phyloP scores from a whole-genome alignment of 73 alveolate species.

The Vitrella brassicaformis region DNA sequence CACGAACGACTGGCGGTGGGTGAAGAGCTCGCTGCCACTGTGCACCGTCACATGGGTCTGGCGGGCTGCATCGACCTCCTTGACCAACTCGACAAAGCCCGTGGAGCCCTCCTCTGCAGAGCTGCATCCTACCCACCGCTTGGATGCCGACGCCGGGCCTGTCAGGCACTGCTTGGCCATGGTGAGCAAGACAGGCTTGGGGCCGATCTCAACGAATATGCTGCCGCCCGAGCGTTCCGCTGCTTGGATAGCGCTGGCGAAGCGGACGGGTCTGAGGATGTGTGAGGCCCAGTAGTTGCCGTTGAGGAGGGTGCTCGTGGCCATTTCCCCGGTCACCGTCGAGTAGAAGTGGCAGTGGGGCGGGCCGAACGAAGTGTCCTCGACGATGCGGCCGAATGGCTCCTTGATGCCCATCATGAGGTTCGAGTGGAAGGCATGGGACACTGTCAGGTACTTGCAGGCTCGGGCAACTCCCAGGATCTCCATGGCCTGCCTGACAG shows the following conservation, averaged over 20 bases:
- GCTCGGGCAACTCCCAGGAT: background rate
- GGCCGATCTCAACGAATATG: background rate
- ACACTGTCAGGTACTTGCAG: background rate
- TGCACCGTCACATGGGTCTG: background rate
- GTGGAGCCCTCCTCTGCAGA: background rate
- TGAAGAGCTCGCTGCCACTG: background rate
- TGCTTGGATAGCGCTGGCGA: background rate
- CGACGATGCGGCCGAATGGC: background rate
- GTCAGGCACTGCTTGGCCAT: background rate
- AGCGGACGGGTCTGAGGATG: background rate
- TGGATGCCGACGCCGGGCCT: too few species aligned
- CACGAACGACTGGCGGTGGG: constrained; percentile 17
- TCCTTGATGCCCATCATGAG: background rate
- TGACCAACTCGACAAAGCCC: background rate
- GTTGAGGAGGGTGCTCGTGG: background rate
- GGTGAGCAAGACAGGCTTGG: background rate
- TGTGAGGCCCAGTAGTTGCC: background rate
- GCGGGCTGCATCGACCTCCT: background rate
- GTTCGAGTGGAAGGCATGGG: background rate
- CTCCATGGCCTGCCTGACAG: background rate
- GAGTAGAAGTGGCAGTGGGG: background rate
- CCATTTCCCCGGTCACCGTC: background rate
- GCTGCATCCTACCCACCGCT: background rate
- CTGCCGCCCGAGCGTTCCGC: background rate
- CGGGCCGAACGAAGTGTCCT: background rate